phyloP scores from a whole-genome alignment of 164 flowering plant genomes.

The Sextonia rubra region DNA sequence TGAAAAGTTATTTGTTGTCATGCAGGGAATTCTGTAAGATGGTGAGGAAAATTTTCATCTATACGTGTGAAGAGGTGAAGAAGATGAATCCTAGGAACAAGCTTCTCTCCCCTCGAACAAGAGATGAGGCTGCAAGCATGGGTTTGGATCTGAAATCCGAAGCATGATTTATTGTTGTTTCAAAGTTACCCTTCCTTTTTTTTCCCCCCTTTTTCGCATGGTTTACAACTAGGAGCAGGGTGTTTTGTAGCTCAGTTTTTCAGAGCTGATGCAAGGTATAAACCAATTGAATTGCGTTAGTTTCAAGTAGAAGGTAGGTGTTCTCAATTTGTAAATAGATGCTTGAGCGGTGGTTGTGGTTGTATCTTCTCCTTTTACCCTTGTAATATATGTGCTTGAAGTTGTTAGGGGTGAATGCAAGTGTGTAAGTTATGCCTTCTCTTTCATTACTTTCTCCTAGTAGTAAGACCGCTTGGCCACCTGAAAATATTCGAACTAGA shows the following conservation, averaged over 20 bases:
- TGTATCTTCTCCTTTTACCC: neutral
- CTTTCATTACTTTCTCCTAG: no score
- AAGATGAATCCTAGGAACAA: constrained; percentile 50
- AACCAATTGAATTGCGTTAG: neutral
- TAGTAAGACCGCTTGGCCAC: no score
- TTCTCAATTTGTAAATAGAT: constrained; percentile 7
- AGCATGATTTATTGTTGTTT: neutral
- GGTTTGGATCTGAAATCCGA: constrained; percentile 17
- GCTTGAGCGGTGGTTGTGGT: neutral
- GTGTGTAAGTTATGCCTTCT: no score
- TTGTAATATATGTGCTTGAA: neutral
- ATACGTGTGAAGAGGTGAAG: constrained; percentile 77
- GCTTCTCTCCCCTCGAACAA: constrained; percentile 34
- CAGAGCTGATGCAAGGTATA: neutral
- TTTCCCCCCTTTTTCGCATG: neutral
- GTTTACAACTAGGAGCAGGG: neutral
- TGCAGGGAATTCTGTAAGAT: constrained; percentile 88
- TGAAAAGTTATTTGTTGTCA: neutral
- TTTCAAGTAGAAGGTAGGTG: neutral
- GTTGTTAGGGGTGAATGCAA: neutral
- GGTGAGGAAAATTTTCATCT: constrained; percentile 74
- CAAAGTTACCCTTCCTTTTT: neutral
- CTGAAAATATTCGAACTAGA: no score
- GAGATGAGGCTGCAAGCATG: constrained; percentile 29
- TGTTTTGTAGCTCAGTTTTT: constrained; percentile 3